Evolutionary conservation across 179 eudicot genomes (phyloP).

Genomic region (Silene coronaria): DNA sequence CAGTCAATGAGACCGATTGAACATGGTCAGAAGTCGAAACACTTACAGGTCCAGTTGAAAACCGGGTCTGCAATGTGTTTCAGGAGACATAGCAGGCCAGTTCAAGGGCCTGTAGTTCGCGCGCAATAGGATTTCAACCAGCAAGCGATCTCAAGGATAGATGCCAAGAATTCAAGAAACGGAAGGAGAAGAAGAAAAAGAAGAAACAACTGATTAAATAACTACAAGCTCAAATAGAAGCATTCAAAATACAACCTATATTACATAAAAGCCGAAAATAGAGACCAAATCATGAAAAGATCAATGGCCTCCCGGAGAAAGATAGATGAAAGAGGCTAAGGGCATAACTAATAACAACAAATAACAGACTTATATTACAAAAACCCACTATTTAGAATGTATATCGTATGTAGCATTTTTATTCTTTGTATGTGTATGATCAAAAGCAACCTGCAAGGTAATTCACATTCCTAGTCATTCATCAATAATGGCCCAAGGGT

Average conservation of each 20-base stretch:
- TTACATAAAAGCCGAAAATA: conserved; percentile 11
- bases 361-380: conserved; percentile 10
- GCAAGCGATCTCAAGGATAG: background rate
- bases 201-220: background rate
- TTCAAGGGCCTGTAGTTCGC: no score
- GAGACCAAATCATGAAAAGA: conserved; percentile 24
- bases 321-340: background rate
- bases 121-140: no score
- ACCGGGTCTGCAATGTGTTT: no score
- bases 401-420: conserved; percentile 19
- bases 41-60: no score
- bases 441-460: conserved; percentile 25
- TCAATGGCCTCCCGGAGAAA: conserved; percentile 23
- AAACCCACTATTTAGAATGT: conserved; percentile 11
- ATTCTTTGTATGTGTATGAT: conserved; percentile 28
- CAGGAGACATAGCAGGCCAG: no score
- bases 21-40: no score
- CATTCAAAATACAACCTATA: conserved; percentile 10
- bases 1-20: no score
- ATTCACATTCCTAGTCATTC: background rate
- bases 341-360: background rate
- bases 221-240: background rate
- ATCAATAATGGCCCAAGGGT: background rate
- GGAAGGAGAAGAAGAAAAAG: background rate
- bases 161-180: background rate